phyloP scores from a whole-genome alignment of 2,329 filamentous ascomycete species.

The Neopestalotiopsis sp. region DNA sequence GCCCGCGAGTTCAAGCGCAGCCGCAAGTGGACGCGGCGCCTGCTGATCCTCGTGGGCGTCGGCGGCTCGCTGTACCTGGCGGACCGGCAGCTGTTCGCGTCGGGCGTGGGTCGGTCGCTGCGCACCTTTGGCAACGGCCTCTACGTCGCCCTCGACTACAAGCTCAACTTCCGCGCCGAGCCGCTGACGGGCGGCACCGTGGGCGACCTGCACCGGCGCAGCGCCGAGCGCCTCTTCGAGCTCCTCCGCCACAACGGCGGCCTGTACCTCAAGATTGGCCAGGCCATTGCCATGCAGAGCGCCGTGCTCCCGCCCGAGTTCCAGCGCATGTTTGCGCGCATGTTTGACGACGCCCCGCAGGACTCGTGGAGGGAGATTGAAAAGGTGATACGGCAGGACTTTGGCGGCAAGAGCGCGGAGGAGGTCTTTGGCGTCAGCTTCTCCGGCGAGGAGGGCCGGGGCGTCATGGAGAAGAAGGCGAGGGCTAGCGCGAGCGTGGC shows the following conservation, averaged over 20 bases:
- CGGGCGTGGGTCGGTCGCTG: conserved; percentile 76
- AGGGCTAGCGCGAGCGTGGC: conserved; percentile 88
- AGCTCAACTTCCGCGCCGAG: conserved; percentile 88
- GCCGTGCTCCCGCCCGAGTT: conserved; percentile 93
- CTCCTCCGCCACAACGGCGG: conserved; percentile 87
- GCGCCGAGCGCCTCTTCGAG: conserved; percentile 81
- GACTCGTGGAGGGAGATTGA: conserved; percentile 87
- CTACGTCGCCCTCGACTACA: conserved; percentile 89
- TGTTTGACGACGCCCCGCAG: conserved; percentile 98
- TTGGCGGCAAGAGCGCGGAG: conserved; percentile 80
- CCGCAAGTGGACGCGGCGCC: conserved; percentile 77
- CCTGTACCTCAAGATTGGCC: conserved; percentile 95
- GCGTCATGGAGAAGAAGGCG: conserved; percentile 66
- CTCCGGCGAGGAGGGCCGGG: conserved; percentile 69
- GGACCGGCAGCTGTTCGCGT: conserved; percentile 80
- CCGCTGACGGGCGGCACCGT: conserved; percentile 78
- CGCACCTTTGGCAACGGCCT: conserved; percentile 84
- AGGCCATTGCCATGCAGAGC: conserved; percentile 98
- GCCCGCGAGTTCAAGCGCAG: conserved; percentile 75
- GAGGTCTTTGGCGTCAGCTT: conserved; percentile 94
- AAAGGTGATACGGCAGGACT: conserved; percentile 85
- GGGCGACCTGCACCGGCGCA: conserved; percentile 80
- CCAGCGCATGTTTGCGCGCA: conserved; percentile 91
- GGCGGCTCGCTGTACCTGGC: conserved; percentile 68
- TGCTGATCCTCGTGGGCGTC: conserved; percentile 66